phyloP scores from a whole-genome alignment of 306 rosid species.

The Ziziphus jujuba region DNA sequence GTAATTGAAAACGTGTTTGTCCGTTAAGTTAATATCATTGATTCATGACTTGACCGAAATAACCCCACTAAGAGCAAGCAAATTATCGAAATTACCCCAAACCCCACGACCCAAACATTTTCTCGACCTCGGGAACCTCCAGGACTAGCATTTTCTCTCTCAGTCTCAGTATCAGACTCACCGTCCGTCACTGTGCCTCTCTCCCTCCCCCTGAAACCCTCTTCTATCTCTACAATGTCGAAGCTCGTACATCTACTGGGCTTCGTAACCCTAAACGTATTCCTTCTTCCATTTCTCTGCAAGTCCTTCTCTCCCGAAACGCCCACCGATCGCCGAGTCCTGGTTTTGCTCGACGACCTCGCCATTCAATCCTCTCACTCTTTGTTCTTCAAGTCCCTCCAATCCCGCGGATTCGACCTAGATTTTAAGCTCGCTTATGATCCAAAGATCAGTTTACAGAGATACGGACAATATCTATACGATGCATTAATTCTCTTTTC shows the following conservation, averaged over 20 bases:
- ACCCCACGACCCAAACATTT: not conserved
- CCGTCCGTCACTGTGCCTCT: not conserved
- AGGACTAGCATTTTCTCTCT: not conserved
- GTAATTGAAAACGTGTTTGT: too few relatives aligned
- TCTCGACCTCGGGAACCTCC: not conserved
- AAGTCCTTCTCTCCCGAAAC: constrained; percentile 64
- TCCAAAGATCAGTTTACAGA: constrained; percentile 70
- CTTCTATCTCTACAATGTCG: constrained; percentile 47
- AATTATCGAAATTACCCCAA: not conserved
- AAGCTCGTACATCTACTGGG: constrained; percentile 44
- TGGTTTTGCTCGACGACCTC: constrained; percentile 83
- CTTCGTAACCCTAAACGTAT: constrained; percentile 51
- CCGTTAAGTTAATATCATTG: not conserved
- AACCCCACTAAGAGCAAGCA: not conserved
- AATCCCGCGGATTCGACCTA: constrained; percentile 90
- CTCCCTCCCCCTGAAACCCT: constrained; percentile 24
- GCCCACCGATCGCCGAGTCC: constrained; percentile 76
- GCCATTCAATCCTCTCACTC: constrained; percentile 90
- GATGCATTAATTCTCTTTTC: constrained; percentile 76
- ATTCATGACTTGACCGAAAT: not conserved
- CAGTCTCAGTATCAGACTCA: not conserved
- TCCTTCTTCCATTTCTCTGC: constrained; percentile 61
- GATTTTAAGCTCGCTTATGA: constrained; percentile 92
- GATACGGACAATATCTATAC: constrained; percentile 83
- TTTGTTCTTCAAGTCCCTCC: constrained; percentile 71